These are phyloP conservation scores for Pestalotiopsis sp. DNA, from an alignment of 2,329 filamentous ascomycete genomes.

Conservation along the genomic window DNA sequence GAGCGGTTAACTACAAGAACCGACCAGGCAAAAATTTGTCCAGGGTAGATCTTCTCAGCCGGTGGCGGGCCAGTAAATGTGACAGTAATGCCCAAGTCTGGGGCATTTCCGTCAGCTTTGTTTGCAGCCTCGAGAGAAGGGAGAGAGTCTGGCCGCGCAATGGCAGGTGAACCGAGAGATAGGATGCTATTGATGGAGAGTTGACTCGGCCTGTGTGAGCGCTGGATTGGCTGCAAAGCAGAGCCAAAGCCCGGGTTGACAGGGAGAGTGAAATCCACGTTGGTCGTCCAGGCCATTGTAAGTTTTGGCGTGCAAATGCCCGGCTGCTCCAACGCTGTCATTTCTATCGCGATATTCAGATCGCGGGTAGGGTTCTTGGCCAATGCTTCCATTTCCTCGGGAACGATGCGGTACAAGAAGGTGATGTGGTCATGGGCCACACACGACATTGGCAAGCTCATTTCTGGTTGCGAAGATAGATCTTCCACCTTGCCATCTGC, in stretches of 20 bases:
- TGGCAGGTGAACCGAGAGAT: constrained; percentile 60
- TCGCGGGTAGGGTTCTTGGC: constrained; percentile 51
- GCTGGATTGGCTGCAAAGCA: constrained; percentile 60
- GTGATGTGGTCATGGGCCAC: constrained; percentile 76
- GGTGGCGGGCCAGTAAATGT: constrained; percentile 66
- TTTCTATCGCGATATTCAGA: constrained; percentile 63
- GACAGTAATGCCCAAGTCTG: constrained; percentile 73
- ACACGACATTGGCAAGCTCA: constrained; percentile 61
- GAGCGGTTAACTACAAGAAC: constrained; percentile 78
- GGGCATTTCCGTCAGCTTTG: constrained; percentile 48
- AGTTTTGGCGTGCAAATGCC: constrained; percentile 63
- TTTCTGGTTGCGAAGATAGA: constrained; percentile 53
- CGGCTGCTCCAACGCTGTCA: constrained; percentile 59
- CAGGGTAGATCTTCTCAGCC: constrained; percentile 56
- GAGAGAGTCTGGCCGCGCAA: constrained; percentile 62
- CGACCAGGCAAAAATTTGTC: constrained; percentile 71
- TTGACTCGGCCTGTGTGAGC: constrained; percentile 64
- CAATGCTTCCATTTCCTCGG: constrained; percentile 47
- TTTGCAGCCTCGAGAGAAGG: constrained; percentile 59
- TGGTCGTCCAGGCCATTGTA: constrained; percentile 68
- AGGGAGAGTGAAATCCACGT: constrained; percentile 69
- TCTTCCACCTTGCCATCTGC: constrained; percentile 61
- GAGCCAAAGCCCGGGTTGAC: constrained; percentile 65
- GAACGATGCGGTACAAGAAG: constrained; percentile 70
- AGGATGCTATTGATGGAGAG: constrained; percentile 62